A percentile compares a stretch with the other conserved stretches of the same genome.
These are phyloP conservation scores for Herpetomonas tarakana DNA, from an alignment of 208 protist genomes.

Conservation along the genomic window DNA sequence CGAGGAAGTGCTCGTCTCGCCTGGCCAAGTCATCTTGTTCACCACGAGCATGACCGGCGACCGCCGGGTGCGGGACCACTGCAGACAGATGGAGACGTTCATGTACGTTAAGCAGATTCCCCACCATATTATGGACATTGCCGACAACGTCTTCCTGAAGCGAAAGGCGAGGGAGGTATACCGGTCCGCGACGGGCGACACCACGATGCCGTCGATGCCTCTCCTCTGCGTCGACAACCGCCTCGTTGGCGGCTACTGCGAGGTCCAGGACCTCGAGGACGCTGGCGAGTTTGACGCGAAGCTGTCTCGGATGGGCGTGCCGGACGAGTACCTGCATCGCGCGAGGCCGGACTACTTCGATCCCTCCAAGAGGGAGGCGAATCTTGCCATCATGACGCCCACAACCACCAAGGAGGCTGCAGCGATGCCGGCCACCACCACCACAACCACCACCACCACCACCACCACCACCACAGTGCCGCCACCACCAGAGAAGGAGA, in stretches of 20 bases:
- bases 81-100: slow-evolving; percentile 47
- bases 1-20: slow-evolving; percentile 18
- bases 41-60: slow-evolving; percentile 68
- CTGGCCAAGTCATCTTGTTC: slow-evolving; percentile 58
- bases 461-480: neutral
- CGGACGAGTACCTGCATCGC: slow-evolving; percentile 9
- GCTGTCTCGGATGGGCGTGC: slow-evolving; percentile 33
- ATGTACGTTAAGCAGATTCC: slow-evolving; percentile 65
- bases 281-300: slow-evolving; percentile 42
- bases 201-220: slow-evolving; percentile 30
- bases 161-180: slow-evolving; percentile 39
- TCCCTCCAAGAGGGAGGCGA: neutral
- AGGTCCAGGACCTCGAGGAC: slow-evolving; percentile 71
- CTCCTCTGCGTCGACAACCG: slow-evolving; percentile 57
- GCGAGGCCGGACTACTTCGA: slow-evolving; percentile 14
- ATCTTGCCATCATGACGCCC: neutral
- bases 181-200: slow-evolving; percentile 17
- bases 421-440: neutral
- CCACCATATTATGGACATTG: slow-evolving; percentile 63
- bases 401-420: slow-evolving; percentile 1
- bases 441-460: neutral
- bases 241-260: slow-evolving; percentile 52
- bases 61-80: slow-evolving; percentile 45
- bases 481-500: neutral
- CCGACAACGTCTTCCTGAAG: slow-evolving; percentile 53